phyloP scores from a whole-genome alignment of 164 flowering plant species.

The Berberis vulgaris region DNA sequence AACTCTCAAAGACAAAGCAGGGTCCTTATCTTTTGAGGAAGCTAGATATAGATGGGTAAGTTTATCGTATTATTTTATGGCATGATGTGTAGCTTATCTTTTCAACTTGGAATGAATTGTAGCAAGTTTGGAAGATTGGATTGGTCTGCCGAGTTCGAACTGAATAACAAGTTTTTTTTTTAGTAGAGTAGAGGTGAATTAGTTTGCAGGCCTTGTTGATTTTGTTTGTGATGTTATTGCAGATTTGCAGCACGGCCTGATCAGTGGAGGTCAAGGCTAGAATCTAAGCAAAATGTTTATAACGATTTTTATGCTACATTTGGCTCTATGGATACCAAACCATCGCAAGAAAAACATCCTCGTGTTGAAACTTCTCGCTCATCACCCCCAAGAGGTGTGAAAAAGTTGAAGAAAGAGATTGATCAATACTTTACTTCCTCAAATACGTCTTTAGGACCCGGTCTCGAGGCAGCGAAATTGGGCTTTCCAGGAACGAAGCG shows the following conservation, averaged over 20 bases:
- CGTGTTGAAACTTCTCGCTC: conserved; percentile 18
- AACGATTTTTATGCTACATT: conserved; percentile 48
- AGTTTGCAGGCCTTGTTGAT: not conserved
- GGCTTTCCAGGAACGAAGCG: conserved; percentile 22
- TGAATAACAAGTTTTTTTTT: not conserved
- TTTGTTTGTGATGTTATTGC: conserved; percentile 1
- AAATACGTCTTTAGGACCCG: conserved; percentile 12
- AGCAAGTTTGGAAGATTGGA: no score
- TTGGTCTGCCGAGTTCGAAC: no score
- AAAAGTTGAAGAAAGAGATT: conserved; percentile 59
- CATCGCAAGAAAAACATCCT: conserved; percentile 23
- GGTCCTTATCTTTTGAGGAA: conserved; percentile 77
- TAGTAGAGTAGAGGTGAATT: no score
- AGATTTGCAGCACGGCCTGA: conserved; percentile 63
- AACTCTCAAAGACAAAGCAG: conserved; percentile 77
- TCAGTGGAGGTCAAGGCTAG: conserved; percentile 71
- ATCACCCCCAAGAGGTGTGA: conserved; percentile 26
- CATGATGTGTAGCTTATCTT: not conserved
- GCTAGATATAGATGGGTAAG: conserved; percentile 77
- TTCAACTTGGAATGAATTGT: no score
- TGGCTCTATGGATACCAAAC: conserved; percentile 35
- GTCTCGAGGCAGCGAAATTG: conserved; percentile 15
- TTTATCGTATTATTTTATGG: not conserved
- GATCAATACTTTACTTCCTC: conserved; percentile 24
- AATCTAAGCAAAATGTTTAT: conserved; percentile 51